phyloP scores from a whole-genome alignment of 2,329 filamentous ascomycete genomes.

The Lasiodiplodia sp. region DNA sequence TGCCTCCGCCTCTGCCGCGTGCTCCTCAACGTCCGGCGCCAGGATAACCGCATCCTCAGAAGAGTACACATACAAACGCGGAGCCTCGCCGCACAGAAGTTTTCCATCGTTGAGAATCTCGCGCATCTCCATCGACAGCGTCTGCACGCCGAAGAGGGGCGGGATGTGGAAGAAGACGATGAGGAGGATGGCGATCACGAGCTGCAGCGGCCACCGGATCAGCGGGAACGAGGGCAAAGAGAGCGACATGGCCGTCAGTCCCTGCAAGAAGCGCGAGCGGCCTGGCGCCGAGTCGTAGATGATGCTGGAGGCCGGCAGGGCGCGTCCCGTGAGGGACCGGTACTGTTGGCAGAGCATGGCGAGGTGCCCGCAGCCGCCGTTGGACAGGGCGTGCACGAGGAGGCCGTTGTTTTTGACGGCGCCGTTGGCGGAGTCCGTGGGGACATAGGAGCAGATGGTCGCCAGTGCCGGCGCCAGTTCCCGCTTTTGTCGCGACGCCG shows the following conservation, averaged over 20 bases:
- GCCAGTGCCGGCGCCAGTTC: conserved; percentile 40
- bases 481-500: conserved; percentile 32
- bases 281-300: conserved; percentile 46
- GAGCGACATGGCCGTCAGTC: conserved; percentile 16
- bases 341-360: conserved; percentile 44
- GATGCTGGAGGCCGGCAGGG: conserved; percentile 41
- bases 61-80: conserved; percentile 66
- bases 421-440: conserved; percentile 32
- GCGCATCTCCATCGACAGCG: conserved; percentile 6
- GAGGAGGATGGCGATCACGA: background rate
- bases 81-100: conserved; percentile 38
- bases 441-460: conserved; percentile 37
- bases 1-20: conserved; percentile 56
- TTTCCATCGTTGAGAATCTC: conserved; percentile 1
- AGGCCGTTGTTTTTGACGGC: conserved; percentile 31
- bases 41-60: conserved; percentile 64
- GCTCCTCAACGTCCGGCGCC: conserved; percentile 63
- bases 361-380: conserved; percentile 46
- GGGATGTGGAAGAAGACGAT: conserved; percentile 24
- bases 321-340: conserved; percentile 33
- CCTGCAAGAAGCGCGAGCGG: conserved; percentile 14
- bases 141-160: conserved; percentile 12
- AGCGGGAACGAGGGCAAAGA: background rate
- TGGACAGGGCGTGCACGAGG: conserved; percentile 46
- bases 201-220: conserved; percentile 22